These are phyloP conservation scores for Purpureocillium takamizusanense DNA, from an alignment of 2,329 filamentous ascomycete species.

Conservation along the genomic window DNA sequence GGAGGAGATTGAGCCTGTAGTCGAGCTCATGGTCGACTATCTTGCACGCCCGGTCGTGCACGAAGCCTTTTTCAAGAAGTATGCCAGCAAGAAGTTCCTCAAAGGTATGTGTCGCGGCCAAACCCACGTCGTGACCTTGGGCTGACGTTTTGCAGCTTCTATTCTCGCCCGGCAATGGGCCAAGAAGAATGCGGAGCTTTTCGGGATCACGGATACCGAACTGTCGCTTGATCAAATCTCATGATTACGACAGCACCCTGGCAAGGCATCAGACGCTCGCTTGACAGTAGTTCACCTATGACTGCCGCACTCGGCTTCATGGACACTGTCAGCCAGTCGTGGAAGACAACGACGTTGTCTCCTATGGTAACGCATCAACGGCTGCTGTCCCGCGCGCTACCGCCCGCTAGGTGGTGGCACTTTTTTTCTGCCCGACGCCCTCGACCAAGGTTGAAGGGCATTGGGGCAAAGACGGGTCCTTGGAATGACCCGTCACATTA, in stretches of 20 bases:
- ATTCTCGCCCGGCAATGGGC: constrained; percentile 90
- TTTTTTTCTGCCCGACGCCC: not conserved
- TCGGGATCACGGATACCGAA: constrained; percentile 43
- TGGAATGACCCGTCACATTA: constrained; percentile 9
- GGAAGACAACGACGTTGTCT: constrained; percentile 17
- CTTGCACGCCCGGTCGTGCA: constrained; percentile 82
- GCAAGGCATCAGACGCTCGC: too few relatives aligned
- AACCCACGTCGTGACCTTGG: not conserved
- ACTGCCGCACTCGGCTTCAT: constrained; percentile 1
- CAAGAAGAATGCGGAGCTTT: constrained; percentile 61
- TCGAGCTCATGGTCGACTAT: constrained; percentile 94
- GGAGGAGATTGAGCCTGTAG: constrained; percentile 85
- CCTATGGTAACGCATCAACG: constrained; percentile 24
- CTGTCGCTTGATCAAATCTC: constrained; percentile 39
- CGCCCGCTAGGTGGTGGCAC: not conserved
- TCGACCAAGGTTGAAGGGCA: not conserved
- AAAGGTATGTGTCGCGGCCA: constrained; percentile 63
- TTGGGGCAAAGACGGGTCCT: not conserved
- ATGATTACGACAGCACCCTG: constrained; percentile 13
- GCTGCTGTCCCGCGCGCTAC: constrained; percentile 8
- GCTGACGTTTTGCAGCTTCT: constrained; percentile 51
- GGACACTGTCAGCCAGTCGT: constrained; percentile 19
- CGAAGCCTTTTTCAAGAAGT: constrained; percentile 99
- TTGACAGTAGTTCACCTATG: constrained; percentile 3
- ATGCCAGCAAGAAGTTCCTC: constrained; percentile 97